Conservation (phyloP, 495 filamentous ascomycete species). For the Neurospora sp. region DNA sequence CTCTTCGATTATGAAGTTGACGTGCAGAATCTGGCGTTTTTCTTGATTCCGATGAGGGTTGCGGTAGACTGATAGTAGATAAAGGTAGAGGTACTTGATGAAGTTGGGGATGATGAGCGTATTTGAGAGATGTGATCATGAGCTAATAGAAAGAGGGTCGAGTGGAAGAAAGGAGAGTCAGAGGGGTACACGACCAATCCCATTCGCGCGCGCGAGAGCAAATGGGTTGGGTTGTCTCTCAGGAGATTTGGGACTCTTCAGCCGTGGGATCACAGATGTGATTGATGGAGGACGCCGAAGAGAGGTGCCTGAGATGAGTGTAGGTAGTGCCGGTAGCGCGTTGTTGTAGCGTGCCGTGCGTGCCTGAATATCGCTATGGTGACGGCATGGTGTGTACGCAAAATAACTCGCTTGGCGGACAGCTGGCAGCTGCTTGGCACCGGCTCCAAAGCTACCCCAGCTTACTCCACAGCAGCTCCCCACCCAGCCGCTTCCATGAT, state of each 20-base stretch:
- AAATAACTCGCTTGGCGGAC: not conserved
- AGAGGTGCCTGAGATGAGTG: not conserved
- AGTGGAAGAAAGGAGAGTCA: not conserved
- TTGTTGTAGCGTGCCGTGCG: not conserved
- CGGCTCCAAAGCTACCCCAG: not conserved
- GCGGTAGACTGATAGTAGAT: not conserved
- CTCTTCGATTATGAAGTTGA: not conserved
- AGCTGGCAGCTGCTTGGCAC: not conserved
- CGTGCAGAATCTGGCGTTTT: not conserved
- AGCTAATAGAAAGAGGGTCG: not conserved
- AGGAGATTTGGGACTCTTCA: not conserved
- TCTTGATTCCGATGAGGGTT: not conserved
- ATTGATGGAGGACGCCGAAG: not conserved
- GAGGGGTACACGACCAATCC: not conserved
- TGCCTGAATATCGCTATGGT: not conserved
- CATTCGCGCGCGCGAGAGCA: not conserved
- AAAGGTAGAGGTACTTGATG: not conserved
- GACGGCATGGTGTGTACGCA: not conserved
- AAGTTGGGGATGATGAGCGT: not conserved
- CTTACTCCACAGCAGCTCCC: not conserved
- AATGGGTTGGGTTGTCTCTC: not conserved
- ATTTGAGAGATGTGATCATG: not conserved
- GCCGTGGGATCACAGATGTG: not conserved
- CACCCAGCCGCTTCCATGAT: not conserved
- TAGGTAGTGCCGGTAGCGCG: not conserved